Conservation (phyloP, 1,284 basidiomycete species). For the Agaricales sp. region DNA sequence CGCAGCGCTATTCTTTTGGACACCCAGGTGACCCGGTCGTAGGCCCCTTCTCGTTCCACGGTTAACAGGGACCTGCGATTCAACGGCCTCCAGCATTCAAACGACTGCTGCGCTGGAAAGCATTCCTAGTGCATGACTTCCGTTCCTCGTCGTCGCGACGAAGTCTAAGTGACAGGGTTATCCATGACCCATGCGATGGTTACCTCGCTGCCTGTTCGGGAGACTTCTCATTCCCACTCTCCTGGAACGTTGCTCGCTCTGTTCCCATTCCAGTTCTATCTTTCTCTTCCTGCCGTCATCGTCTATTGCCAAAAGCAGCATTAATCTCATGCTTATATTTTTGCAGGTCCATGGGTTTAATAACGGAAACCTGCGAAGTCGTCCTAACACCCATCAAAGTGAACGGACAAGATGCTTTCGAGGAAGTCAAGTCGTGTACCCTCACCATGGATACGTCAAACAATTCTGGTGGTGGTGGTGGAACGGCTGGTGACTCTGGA, state of each 20-base stretch:
- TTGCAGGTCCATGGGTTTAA: slow-evolving; percentile 18
- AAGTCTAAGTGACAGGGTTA: no score
- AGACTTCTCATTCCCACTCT: background rate
- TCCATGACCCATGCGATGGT: no score
- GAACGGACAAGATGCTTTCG: slow-evolving; percentile 22
- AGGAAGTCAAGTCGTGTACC: slow-evolving; percentile 27
- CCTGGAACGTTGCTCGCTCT: background rate
- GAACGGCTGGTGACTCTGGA: slow-evolving; percentile 1
- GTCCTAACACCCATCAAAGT: slow-evolving; percentile 27
- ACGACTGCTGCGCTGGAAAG: no score
- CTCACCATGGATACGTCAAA: slow-evolving; percentile 11
- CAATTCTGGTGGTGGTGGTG: slow-evolving; percentile 5
- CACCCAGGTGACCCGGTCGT: no score
- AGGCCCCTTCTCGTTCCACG: no score
- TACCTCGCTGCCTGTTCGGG: no score
- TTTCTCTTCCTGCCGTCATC: no score
- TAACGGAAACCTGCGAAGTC: slow-evolving; percentile 29
- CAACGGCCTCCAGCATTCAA: no score
- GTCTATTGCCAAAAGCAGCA: background rate
- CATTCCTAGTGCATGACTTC: background rate
- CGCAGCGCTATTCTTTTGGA: no score
- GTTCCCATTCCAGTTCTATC: background rate
- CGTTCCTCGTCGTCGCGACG: no score
- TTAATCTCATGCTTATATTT: no score
- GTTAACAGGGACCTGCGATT: no score